Conservation (phyloP, 768 basidiomycete species). For the Leccinum variicolor region DNA sequence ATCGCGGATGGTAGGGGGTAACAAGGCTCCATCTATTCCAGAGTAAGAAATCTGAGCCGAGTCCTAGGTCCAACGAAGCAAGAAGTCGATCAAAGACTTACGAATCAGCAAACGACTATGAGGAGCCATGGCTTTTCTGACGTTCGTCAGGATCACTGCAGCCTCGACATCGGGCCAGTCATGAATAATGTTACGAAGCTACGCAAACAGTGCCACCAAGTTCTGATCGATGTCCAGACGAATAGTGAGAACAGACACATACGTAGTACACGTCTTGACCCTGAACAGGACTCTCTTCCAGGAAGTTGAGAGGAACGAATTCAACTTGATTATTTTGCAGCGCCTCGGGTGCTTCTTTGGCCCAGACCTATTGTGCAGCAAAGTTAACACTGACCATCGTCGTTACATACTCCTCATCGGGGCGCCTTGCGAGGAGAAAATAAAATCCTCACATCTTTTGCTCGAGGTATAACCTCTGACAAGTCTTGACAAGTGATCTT, state of each 20-base stretch:
- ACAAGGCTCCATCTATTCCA: slow-evolving; percentile 17
- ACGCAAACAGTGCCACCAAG: neutral
- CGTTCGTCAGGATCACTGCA: slow-evolving; percentile 27
- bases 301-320: neutral
- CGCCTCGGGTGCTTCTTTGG: neutral
- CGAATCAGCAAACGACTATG: slow-evolving; percentile 32
- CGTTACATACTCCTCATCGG: neutral
- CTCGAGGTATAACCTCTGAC: neutral
- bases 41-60: neutral
- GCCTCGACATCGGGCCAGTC: slow-evolving; percentile 37
- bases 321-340: slow-evolving; percentile 10
- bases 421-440: neutral
- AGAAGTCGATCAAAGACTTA: slow-evolving; percentile 10
- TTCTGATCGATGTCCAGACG: neutral
- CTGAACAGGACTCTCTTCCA: neutral
- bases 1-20: slow-evolving; percentile 12
- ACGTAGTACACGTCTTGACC: neutral
- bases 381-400: neutral
- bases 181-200: slow-evolving; percentile 30
- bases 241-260: neutral
- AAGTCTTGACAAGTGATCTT: neutral
- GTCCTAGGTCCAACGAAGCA: neutral
- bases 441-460: neutral
- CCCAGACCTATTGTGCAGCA: neutral
- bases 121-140: slow-evolving; percentile 28